Percentiles rank a stretch among this genome's conserved stretches.
phyloP scores from a whole-genome alignment of 1,284 basidiomycete genomes.

The Cystobasidium slooffiae region DNA sequence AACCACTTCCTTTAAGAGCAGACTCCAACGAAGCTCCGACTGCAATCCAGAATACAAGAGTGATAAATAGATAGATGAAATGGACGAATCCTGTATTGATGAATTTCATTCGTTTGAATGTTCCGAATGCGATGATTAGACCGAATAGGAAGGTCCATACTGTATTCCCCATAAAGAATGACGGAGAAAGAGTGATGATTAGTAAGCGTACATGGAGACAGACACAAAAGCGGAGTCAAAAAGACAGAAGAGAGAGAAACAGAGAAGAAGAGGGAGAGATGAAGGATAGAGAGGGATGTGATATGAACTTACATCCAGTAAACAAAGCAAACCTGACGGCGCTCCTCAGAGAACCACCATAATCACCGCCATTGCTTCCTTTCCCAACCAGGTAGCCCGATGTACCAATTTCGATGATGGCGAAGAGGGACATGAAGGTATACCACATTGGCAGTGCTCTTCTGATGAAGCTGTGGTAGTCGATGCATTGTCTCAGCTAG shows the following conservation, averaged over 20 bases:
- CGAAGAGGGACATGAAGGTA: slow-evolving; percentile 32
- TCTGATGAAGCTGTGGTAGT: slow-evolving; percentile 29
- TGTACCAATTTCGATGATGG: slow-evolving; percentile 40
- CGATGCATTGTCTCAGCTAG: not conserved
- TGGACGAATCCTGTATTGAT: slow-evolving; percentile 39
- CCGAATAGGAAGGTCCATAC: slow-evolving; percentile 42
- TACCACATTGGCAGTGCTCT: slow-evolving; percentile 30
- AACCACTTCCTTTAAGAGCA: slow-evolving; percentile 2
- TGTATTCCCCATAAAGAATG: too few species aligned
- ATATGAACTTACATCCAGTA: slow-evolving; percentile 14
- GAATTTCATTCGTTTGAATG: slow-evolving; percentile 23
- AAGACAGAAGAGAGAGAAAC: not conserved
- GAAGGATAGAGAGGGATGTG: too few species aligned
- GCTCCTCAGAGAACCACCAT: not conserved
- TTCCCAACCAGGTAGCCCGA: slow-evolving; percentile 29
- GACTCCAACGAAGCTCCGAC: slow-evolving; percentile 27
- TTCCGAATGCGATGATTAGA: slow-evolving; percentile 25
- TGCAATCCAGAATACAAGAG: slow-evolving; percentile 43
- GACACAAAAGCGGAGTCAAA: too few species aligned
- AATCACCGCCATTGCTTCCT: slow-evolving; percentile 27
- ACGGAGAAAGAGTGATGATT: not conserved
- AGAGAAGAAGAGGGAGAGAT: not conserved
- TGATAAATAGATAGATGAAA: slow-evolving; percentile 39
- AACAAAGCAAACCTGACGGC: slow-evolving; percentile 33
- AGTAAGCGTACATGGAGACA: too few species aligned